Conservation (phyloP, 1,139 yeast genomes). For the Nematodospora anomalae region DNA sequence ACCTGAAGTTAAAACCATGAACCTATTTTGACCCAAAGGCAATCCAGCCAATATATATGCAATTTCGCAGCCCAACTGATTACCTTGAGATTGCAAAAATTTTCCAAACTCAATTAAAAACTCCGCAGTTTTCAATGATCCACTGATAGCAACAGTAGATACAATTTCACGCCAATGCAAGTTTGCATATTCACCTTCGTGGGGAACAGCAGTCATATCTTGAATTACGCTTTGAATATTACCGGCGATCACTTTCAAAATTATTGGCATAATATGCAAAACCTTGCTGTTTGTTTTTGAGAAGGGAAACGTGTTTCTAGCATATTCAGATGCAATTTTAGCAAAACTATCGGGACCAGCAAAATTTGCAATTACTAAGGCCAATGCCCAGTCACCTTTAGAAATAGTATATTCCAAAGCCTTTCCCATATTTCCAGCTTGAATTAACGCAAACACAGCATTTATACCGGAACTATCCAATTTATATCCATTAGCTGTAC, state of each 20-base stretch:
- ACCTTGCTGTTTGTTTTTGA: slow-evolving; percentile 44
- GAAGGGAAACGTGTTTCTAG: slow-evolving; percentile 36
- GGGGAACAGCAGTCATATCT: slow-evolving; percentile 42
- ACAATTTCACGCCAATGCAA: slow-evolving; percentile 53
- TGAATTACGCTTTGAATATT: slow-evolving; percentile 54
- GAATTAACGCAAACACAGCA: slow-evolving; percentile 42
- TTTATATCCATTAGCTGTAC: slow-evolving; percentile 32
- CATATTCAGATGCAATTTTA: slow-evolving; percentile 50
- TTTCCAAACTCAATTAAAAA: slow-evolving; percentile 58
- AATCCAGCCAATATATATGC: slow-evolving; percentile 52
- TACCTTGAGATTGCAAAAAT: slow-evolving; percentile 35
- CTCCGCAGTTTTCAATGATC: slow-evolving; percentile 34
- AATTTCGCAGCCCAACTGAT: slow-evolving; percentile 41
- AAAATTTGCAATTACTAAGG: slow-evolving; percentile 68
- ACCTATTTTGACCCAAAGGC: slow-evolving; percentile 30
- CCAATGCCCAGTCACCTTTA: slow-evolving; percentile 75
- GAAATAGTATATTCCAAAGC: slow-evolving; percentile 67
- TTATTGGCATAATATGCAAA: slow-evolving; percentile 56
- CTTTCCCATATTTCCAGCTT: slow-evolving; percentile 62
- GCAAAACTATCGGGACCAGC: slow-evolving; percentile 64
- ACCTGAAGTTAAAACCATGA: slow-evolving; percentile 24
- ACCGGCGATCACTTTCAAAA: slow-evolving; percentile 68
- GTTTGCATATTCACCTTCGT: slow-evolving; percentile 51
- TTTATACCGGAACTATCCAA: slow-evolving; percentile 39
- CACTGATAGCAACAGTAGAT: slow-evolving; percentile 45